A percentile compares a stretch with the other conserved stretches of the same genome.
phyloP scores from a whole-genome alignment of 306 rosid genomes.

The Rosa rugosa region DNA sequence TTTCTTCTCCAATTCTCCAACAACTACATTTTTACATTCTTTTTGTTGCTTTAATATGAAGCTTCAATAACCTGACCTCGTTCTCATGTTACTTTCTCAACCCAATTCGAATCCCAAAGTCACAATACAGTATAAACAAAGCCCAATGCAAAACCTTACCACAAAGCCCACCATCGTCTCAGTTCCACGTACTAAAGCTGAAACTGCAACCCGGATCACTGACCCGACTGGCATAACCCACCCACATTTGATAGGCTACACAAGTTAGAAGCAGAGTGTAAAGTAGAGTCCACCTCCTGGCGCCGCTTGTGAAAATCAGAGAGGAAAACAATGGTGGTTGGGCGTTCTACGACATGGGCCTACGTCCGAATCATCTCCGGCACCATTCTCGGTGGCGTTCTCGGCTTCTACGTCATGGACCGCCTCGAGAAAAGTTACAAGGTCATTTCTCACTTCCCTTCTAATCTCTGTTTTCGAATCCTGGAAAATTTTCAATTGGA shows the following conservation, averaged over 20 bases:
- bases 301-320: slow-evolving; percentile 24
- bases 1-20: no score
- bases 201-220: background rate
- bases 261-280: background rate
- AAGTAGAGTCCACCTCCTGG: background rate
- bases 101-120: no score
- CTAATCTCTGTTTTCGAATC: background rate
- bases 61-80: no score
- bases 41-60: no score
- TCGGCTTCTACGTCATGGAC: slow-evolving; percentile 93
- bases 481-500: background rate
- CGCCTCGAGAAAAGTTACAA: slow-evolving; percentile 62
- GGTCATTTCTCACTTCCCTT: slow-evolving; percentile 37
- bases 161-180: background rate
- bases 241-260: background rate
- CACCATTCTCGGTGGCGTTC: slow-evolving; percentile 63
- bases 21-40: no score
- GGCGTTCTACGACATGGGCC: slow-evolving; percentile 62
- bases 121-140: background rate
- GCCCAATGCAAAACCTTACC: background rate
- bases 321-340: slow-evolving; percentile 21
- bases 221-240: background rate
- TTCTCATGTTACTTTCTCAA: no score
- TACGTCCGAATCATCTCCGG: slow-evolving; percentile 71
- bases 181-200: background rate